Percentiles rank a stretch among this genome's conserved stretches.
phyloP scores from a whole-genome alignment of 2,329 filamentous ascomycete species.

The Simplicillium sp. region DNA sequence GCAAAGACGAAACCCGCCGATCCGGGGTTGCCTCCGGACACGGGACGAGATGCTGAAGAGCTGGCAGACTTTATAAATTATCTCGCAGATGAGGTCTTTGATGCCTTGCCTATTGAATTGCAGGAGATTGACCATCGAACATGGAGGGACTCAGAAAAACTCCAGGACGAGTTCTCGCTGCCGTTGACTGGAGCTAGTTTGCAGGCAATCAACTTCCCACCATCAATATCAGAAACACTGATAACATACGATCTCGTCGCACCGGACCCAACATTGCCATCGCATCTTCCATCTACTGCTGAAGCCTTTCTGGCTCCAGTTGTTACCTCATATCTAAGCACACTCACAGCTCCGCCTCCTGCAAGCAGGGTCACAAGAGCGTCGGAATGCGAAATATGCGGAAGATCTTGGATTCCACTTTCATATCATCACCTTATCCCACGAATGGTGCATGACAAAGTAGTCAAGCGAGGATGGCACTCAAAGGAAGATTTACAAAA shows the following conservation, averaged over 20 bases:
- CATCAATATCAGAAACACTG: slow-evolving; percentile 57
- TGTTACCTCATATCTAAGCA: slow-evolving; percentile 51
- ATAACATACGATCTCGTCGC: slow-evolving; percentile 54
- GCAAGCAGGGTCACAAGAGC: slow-evolving; percentile 48
- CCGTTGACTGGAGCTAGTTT: slow-evolving; percentile 47
- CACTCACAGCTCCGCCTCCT: slow-evolving; percentile 52
- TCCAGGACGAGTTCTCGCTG: slow-evolving; percentile 46
- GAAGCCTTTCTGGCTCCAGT: slow-evolving; percentile 53
- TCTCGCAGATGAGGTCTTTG: slow-evolving; percentile 61
- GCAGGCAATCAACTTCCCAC: slow-evolving; percentile 38
- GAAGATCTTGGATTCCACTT: slow-evolving; percentile 62
- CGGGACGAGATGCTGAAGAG: slow-evolving; percentile 45
- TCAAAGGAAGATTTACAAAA: slow-evolving; percentile 63
- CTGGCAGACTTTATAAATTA: slow-evolving; percentile 77
- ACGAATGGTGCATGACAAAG: slow-evolving; percentile 66
- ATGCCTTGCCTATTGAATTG: slow-evolving; percentile 50
- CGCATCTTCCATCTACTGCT: slow-evolving; percentile 26
- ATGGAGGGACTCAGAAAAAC: slow-evolving; percentile 27
- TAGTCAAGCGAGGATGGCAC: slow-evolving; percentile 71
- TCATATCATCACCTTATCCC: slow-evolving; percentile 85
- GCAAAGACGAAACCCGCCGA: slow-evolving; percentile 11
- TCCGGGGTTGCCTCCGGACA: slow-evolving; percentile 8
- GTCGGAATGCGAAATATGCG: slow-evolving; percentile 65
- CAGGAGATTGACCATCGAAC: slow-evolving; percentile 51
- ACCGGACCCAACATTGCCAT: slow-evolving; percentile 20